These are phyloP conservation scores for Leccinum ochraceum DNA, from an alignment of 768 basidiomycete genomes.

Conservation along the genomic window DNA sequence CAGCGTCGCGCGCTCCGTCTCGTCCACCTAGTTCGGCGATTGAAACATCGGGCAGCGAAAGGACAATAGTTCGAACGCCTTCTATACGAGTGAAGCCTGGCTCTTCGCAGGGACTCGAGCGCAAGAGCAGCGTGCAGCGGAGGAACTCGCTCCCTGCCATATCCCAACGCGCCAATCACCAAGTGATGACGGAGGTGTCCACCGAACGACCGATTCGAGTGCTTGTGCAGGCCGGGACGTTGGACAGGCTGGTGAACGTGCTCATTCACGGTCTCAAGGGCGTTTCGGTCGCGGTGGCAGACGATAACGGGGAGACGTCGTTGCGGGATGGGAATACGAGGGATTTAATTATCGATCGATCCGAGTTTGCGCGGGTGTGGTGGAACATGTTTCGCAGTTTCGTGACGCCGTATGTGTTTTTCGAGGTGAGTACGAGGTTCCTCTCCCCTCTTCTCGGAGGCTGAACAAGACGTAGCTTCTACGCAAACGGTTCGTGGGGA, in stretches of 20 bases:
- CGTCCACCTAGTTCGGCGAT: conserved; percentile 68
- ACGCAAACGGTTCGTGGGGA: conserved; percentile 67
- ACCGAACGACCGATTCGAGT: conserved; percentile 75
- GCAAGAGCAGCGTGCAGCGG: conserved; percentile 74
- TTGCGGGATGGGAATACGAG: conserved; percentile 72
- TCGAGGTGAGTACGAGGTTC: conserved; percentile 60
- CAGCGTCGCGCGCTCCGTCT: conserved; percentile 63
- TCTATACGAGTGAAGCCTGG: conserved; percentile 80
- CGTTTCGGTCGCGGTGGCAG: conserved; percentile 77
- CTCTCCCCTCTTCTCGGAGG: background rate
- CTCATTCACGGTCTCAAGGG: conserved; percentile 77
- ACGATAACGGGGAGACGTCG: conserved; percentile 86
- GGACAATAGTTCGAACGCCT: conserved; percentile 56
- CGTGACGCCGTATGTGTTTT: conserved; percentile 77
- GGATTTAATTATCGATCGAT: conserved; percentile 69
- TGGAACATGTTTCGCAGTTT: conserved; percentile 85
- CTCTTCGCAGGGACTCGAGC: conserved; percentile 64
- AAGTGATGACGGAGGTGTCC: conserved; percentile 60
- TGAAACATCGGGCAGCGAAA: conserved; percentile 40
- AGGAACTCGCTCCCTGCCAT: conserved; percentile 80
- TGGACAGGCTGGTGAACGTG: conserved; percentile 71
- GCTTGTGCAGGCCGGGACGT: conserved; percentile 74
- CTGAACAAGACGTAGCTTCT: conserved; percentile 51
- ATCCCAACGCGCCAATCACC: conserved; percentile 58
- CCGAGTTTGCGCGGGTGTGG: conserved; percentile 76